Base-by-base conservation (phyloP, 352 stramenopile genomes). In the Globisporangium cederbergense region DNA sequence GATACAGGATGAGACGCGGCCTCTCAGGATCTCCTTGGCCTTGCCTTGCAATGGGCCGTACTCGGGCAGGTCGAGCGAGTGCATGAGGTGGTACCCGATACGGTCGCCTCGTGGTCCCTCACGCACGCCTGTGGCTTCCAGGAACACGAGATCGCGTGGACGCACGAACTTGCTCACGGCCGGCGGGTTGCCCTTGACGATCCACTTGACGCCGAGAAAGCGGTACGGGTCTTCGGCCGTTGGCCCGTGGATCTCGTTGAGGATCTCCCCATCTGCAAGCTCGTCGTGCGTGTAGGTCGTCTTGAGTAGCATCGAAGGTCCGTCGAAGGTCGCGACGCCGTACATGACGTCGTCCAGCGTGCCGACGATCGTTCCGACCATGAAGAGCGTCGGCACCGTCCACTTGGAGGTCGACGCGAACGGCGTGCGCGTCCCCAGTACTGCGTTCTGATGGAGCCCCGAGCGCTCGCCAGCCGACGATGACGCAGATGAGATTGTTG, bases 311-410 rank as follows among this genome's bases (percentile, higher is more conserved):
- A 88, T 83, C 9, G 71, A 66, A 25, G 78, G 73, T 13, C 79
- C 71, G 22, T 74, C 75, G n/a, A 71, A 70, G 38, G 75, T 71
- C 28, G 75, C 67, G 13, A 73, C 40, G 22, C 76, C 79, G 60
- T 84, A 90, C 76, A 91, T 85, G 55, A 87, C 62, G 59, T 89
- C 81, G 30, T 91, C 78, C 42, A 91, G 62, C 22, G 63, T 72
- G 10, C 80, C 78, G 3, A 74, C 63, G 18, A 89, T 54, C 8
- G 78, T 77, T 9, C 82, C 82, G 14, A 85, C 62, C 42, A 86
- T 68, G n/a, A 86, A 58, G 49, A 90, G 65, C 22, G 73, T 83
- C 0, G 77, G 79, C 28, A 74, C 74, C 1, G 52, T 62, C 50
- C 60, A 66, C 10, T 66, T 55, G 3, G 58, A 40, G 18, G 30